phyloP scores from a whole-genome alignment of 768 basidiomycete species.

The Collybia nuda region DNA sequence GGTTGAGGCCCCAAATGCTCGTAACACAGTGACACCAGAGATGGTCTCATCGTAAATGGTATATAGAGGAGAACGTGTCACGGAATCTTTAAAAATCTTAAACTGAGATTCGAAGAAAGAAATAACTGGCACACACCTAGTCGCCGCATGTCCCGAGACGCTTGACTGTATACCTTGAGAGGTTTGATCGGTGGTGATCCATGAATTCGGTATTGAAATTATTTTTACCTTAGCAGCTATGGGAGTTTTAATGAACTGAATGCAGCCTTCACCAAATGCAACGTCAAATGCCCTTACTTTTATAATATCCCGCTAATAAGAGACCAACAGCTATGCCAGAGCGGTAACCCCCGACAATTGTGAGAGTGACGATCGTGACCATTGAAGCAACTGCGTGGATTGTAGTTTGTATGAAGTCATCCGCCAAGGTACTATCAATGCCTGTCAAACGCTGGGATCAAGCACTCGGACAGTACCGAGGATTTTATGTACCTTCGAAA shows the following conservation, averaged over 20 bases:
- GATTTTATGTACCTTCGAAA: slow-evolving; percentile 65
- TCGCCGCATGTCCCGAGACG: slow-evolving; percentile 82
- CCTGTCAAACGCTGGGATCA: slow-evolving; percentile 33
- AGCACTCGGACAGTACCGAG: too few relatives aligned
- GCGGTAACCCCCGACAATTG: slow-evolving; percentile 72
- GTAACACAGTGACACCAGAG: slow-evolving; percentile 47
- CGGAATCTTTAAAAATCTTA: slow-evolving; percentile 23
- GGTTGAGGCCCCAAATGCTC: slow-evolving; percentile 86
- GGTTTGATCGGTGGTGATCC: too few relatives aligned
- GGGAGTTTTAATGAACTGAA: too few relatives aligned
- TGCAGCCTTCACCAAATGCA: too few relatives aligned
- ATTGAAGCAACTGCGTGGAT: slow-evolving; percentile 67
- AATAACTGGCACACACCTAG: slow-evolving; percentile 46
- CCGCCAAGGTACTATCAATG: slow-evolving; percentile 79
- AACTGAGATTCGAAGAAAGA: background rate
- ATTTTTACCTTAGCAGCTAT: too few relatives aligned
- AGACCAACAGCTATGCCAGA: slow-evolving; percentile 63
- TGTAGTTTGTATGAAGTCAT: slow-evolving; percentile 81
- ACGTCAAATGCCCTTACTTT: slow-evolving; percentile 43
- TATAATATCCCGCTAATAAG: slow-evolving; percentile 67
- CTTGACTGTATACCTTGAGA: slow-evolving; percentile 55
- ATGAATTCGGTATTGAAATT: too few relatives aligned
- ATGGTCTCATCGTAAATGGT: slow-evolving; percentile 46
- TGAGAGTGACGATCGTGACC: slow-evolving; percentile 74
- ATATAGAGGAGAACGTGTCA: slow-evolving; percentile 36